Percentiles rank a stretch among this genome's conserved stretches.
Conservation (phyloP, 371 early-diverging fungal species). For the Mortierella sp. region DNA sequence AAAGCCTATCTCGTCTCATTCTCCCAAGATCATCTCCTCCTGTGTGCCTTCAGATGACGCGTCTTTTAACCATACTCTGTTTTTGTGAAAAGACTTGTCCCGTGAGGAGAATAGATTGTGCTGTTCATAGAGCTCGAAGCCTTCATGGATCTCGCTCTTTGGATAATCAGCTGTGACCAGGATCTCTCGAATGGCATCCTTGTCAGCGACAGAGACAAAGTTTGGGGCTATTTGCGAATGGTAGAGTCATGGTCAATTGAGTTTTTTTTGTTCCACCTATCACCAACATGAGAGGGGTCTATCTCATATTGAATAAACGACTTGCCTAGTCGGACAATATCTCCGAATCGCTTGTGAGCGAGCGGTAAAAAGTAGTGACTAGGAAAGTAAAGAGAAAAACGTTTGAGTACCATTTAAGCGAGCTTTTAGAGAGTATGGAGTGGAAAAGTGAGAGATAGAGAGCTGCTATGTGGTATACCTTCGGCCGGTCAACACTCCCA, state of each 20-base stretch:
- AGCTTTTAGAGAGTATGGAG: background rate
- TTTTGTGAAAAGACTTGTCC: conserved; percentile 1
- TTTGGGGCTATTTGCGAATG: conserved; percentile 14
- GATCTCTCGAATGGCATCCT: conserved; percentile 31
- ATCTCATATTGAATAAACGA: too few species aligned
- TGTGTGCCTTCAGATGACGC: background rate
- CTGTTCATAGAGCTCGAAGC: background rate
- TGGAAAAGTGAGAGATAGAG: too few species aligned
- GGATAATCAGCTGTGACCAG: background rate
- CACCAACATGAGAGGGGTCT: too few species aligned
- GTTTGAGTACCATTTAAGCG: too few species aligned
- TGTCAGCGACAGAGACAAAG: conserved; percentile 39
- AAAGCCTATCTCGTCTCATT: background rate
- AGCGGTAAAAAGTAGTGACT: conserved; percentile 33
- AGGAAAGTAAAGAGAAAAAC: background rate
- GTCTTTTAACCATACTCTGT: background rate
- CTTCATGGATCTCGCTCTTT: background rate
- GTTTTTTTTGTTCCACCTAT: too few species aligned
- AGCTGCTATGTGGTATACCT: conserved; percentile 7
- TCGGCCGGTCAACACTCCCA: conserved; percentile 19
- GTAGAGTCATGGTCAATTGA: background rate
- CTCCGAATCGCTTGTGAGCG: conserved; percentile 20
- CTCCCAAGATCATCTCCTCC: too few species aligned
- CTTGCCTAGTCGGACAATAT: conserved; percentile 36
- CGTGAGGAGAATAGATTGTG: background rate